These are phyloP conservation scores for Candida saitoana DNA, from an alignment of 805 yeast species.

Conservation along the genomic window DNA sequence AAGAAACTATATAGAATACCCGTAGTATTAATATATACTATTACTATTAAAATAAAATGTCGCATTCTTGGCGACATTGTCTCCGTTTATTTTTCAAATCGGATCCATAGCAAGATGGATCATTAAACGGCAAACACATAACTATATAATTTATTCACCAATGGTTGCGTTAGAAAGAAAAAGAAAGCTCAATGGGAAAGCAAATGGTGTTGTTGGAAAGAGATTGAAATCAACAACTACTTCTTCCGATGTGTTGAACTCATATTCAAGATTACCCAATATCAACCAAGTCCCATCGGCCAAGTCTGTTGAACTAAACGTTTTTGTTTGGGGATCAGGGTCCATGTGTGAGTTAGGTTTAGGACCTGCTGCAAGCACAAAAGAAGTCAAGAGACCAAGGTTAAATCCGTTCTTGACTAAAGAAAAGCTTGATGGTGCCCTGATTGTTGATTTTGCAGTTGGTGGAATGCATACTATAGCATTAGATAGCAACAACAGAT, in stretches of 20 bases:
- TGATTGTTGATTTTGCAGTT: slow-evolving; percentile 81
- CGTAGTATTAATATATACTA: background rate
- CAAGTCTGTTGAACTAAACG: slow-evolving; percentile 54
- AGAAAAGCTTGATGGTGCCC: slow-evolving; percentile 46
- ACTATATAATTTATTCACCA: background rate
- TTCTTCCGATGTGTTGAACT: slow-evolving; percentile 44
- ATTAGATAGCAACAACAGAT: slow-evolving; percentile 63
- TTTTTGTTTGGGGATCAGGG: slow-evolving; percentile 95
- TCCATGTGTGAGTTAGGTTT: slow-evolving; percentile 96
- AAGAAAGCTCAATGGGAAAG: slow-evolving; percentile 12
- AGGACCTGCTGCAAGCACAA: slow-evolving; percentile 90
- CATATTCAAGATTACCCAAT: slow-evolving; percentile 44
- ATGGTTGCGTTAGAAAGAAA: slow-evolving; percentile 45
- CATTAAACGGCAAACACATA: background rate
- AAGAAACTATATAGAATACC: background rate
- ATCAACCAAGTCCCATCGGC: slow-evolving; percentile 38
- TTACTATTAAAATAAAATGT: background rate
- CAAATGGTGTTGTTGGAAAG: slow-evolving; percentile 21
- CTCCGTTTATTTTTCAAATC: slow-evolving; percentile 1
- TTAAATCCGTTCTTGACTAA: slow-evolving; percentile 69
- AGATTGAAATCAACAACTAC: slow-evolving; percentile 23
- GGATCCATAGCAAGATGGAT: background rate
- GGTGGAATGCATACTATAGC: slow-evolving; percentile 97
- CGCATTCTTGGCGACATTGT: slow-evolving; percentile 2
- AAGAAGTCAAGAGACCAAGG: slow-evolving; percentile 94